phyloP scores from a whole-genome alignment of 2,329 filamentous ascomycete genomes.

The Fusarium nurragi region DNA sequence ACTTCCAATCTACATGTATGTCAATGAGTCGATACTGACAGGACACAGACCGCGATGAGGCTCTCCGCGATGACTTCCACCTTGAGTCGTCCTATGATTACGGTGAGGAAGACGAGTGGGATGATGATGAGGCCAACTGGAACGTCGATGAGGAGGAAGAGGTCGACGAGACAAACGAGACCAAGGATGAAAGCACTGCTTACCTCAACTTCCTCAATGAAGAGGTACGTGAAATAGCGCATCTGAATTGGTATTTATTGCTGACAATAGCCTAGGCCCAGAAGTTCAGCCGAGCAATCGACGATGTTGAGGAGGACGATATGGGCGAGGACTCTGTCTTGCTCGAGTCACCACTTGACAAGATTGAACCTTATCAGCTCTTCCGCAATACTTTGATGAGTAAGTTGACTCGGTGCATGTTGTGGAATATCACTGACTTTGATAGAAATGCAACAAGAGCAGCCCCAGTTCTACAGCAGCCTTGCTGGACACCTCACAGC shows the following conservation, averaged over 20 bases:
- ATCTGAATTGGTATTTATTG: neutral
- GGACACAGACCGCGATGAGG: constrained; percentile 83
- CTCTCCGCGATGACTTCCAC: constrained; percentile 86
- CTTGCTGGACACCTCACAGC: constrained; percentile 80
- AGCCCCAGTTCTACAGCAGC: constrained; percentile 86
- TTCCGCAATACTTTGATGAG: constrained; percentile 85
- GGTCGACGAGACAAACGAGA: constrained; percentile 71
- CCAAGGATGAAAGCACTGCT: constrained; percentile 89
- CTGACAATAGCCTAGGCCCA: constrained; percentile 69
- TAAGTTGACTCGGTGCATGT: constrained; percentile 59
- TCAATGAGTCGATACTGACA: constrained; percentile 38
- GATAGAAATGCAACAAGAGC: constrained; percentile 85
- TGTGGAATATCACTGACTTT: constrained; percentile 39
- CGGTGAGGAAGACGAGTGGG: constrained; percentile 82
- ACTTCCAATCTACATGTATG: no score
- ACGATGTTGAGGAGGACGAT: constrained; percentile 82
- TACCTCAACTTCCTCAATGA: constrained; percentile 97
- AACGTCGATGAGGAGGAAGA: constrained; percentile 76
- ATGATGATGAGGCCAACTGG: constrained; percentile 85
- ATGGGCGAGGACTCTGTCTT: constrained; percentile 92
- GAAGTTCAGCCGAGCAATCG: constrained; percentile 78
- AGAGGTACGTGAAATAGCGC: constrained; percentile 65
- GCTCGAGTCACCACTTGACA: constrained; percentile 93
- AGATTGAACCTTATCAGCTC: constrained; percentile 90
- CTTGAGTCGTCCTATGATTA: constrained; percentile 71